Base-by-base conservation (phyloP, 2,329 filamentous ascomycete genomes). In the Verticillium nubilum region DNA sequence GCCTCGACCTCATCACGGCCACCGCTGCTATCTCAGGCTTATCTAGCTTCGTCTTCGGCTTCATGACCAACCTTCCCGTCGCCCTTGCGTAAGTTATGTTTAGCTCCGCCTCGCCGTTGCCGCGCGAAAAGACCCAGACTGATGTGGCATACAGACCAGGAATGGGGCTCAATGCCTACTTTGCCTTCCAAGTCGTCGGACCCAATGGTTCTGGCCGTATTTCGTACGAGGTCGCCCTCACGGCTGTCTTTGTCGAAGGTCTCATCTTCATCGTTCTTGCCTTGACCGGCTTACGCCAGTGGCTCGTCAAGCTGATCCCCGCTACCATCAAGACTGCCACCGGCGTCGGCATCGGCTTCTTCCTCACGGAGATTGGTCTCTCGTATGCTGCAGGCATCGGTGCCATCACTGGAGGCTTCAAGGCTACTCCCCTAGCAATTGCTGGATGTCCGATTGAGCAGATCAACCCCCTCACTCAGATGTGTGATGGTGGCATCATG, bases 381-480 rank as follows among this genome's bases (percentile, higher is more conserved):
- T 91, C 90, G 0, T 95, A 95, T 70, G 87, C 86, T 25, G 86
- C 90, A 53, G 92, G 92, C 59, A 93, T 97, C 67, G 92, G 92
- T 17, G 82, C 90, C 31, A 87, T 96, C 62, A 92, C 89, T 0
- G 91, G 91, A 28, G 85, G 85, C 4, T 72, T 71, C 13, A 72
- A 72, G 25, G 78, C 83, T 1, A 92, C 90, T 0, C 92, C 92
- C 0, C 79, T 95, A 29, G 84, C 91, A 35, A 80, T 96, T 52
- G 92, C 86, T 1, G 92, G 92, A 4, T 96, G 92, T 66, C 80
- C 83, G 0, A 67, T 78, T 0, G 79, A 87, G 54, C 79, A 79
- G 56, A 74, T 85, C 23, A 72, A 84, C 59, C 60, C 64, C 2
- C 63, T 68, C 5, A 78, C 73, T 1, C 81, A 81, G 17, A 76